These are phyloP conservation scores for Periconia sp. DNA, from an alignment of 2,329 filamentous ascomycete genomes.

Conservation along the genomic window DNA sequence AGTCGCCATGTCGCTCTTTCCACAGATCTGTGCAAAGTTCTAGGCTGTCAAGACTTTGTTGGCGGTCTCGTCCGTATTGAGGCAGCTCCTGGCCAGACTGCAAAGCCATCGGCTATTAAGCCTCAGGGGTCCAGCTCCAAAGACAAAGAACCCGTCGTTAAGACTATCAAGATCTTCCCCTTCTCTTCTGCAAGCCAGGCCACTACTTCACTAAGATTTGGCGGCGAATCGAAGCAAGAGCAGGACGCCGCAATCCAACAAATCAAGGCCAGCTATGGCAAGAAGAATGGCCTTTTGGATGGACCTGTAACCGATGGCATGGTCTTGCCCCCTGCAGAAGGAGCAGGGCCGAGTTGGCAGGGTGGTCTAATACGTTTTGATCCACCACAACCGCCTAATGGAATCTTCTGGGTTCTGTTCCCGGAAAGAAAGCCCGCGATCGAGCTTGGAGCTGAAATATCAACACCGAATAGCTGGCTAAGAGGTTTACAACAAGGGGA, in stretches of 20 bases:
- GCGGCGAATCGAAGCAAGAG: conserved; percentile 83
- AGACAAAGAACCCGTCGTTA: conserved; percentile 58
- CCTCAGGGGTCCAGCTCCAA: conserved; percentile 36
- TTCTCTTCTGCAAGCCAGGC: conserved; percentile 68
- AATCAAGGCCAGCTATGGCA: conserved; percentile 74
- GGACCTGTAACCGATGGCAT: conserved; percentile 91
- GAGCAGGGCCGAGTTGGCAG: conserved; percentile 70
- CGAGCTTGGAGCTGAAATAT: conserved; percentile 76
- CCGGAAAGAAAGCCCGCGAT: conserved; percentile 75
- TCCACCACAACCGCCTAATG: conserved; percentile 50
- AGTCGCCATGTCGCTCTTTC: conserved; percentile 82
- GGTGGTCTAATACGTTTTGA: conserved; percentile 86
- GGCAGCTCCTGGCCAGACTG: conserved; percentile 75
- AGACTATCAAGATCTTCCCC: conserved; percentile 78
- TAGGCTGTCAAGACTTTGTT: conserved; percentile 75
- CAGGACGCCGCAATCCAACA: conserved; percentile 77
- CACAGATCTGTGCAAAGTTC: conserved; percentile 72
- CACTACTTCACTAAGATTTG: conserved; percentile 77
- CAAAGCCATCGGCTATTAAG: conserved; percentile 62
- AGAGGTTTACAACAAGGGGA: conserved; percentile 61
- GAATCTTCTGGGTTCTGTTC: conserved; percentile 74
- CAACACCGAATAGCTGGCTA: conserved; percentile 63
- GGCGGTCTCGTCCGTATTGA: conserved; percentile 89
- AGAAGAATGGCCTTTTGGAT: conserved; percentile 70
- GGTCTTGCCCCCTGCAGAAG: conserved; percentile 68